phyloP scores from a whole-genome alignment of 2,329 filamentous ascomycete genomes.

The Geosmithia morbida region DNA sequence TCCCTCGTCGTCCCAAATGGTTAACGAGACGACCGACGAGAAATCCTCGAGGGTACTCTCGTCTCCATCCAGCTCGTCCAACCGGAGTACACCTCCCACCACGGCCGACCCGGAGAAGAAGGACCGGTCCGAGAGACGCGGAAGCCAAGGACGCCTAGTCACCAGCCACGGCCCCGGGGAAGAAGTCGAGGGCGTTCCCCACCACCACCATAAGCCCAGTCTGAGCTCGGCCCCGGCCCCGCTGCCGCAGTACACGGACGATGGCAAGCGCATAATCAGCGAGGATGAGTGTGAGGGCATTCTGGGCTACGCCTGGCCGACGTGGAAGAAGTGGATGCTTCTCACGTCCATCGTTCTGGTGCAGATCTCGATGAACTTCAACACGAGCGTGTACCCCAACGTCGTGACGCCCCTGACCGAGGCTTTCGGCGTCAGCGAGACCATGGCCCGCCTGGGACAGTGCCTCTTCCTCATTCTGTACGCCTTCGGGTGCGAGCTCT shows the following conservation, averaged over 20 bases:
- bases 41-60: background rate
- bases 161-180: background rate
- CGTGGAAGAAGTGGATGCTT: slow-evolving; percentile 56
- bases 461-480: slow-evolving; percentile 68
- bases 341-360: slow-evolving; percentile 57
- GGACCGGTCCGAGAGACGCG: background rate
- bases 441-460: slow-evolving; percentile 56
- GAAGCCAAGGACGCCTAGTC: background rate
- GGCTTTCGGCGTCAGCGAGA: slow-evolving; percentile 52
- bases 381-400: slow-evolving; percentile 60
- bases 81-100: background rate
- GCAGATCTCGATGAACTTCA: slow-evolving; percentile 68
- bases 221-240: background rate
- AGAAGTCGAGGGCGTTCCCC: background rate
- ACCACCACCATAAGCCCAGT: background rate
- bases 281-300: slow-evolving; percentile 48
- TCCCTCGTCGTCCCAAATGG: no score
- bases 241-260: background rate
- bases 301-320: slow-evolving; percentile 46
- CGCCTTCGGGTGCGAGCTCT: slow-evolving; percentile 75
- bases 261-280: slow-evolving; percentile 29
- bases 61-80: background rate
- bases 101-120: background rate
- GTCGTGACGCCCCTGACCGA: slow-evolving; percentile 47
- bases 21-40: no score